A percentile compares a stretch with the other conserved stretches of the same genome.
phyloP scores from a whole-genome alignment of 371 early-diverging fungal species.

The Rhizopus stolonifer region DNA sequence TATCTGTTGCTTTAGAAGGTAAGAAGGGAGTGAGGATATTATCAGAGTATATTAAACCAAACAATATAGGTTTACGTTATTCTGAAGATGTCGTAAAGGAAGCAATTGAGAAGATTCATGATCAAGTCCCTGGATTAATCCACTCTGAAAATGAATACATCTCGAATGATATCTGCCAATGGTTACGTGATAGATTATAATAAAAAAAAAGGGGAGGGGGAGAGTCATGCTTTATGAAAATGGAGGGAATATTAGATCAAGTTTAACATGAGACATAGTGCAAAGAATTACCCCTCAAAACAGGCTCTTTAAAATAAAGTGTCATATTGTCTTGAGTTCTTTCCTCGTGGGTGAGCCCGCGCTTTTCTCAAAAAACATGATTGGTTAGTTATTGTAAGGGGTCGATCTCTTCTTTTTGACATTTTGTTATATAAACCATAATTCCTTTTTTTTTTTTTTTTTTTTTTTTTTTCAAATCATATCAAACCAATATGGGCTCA shows the following conservation, averaged over 20 bases:
- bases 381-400: too few species aligned
- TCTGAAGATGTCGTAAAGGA: slow-evolving; percentile 73
- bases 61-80: slow-evolving; percentile 38
- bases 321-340: too few species aligned
- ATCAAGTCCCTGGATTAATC: slow-evolving; percentile 40
- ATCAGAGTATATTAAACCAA: not conserved
- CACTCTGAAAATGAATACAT: slow-evolving; percentile 35
- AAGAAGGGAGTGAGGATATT: too few species aligned
- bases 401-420: too few species aligned
- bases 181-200: slow-evolving; percentile 29
- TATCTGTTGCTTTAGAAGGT: slow-evolving; percentile 43
- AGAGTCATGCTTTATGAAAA: not conserved
- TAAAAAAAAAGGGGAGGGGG: not conserved
- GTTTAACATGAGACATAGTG: too few species aligned
- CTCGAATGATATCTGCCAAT: slow-evolving; percentile 22
- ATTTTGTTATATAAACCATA: not conserved
- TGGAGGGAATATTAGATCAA: too few species aligned
- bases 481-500: slow-evolving; percentile 14
- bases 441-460: slow-evolving; percentile 1
- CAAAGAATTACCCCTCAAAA: too few species aligned
- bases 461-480: too few species aligned
- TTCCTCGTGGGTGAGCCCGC: too few species aligned
- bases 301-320: too few species aligned
- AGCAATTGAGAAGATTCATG: slow-evolving; percentile 49
- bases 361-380: too few species aligned